A percentile compares a stretch with the other conserved stretches of the same genome.
These are phyloP conservation scores for Epichloe gansuensis DNA, from an alignment of 2,329 filamentous ascomycete species.

Conservation along the genomic window DNA sequence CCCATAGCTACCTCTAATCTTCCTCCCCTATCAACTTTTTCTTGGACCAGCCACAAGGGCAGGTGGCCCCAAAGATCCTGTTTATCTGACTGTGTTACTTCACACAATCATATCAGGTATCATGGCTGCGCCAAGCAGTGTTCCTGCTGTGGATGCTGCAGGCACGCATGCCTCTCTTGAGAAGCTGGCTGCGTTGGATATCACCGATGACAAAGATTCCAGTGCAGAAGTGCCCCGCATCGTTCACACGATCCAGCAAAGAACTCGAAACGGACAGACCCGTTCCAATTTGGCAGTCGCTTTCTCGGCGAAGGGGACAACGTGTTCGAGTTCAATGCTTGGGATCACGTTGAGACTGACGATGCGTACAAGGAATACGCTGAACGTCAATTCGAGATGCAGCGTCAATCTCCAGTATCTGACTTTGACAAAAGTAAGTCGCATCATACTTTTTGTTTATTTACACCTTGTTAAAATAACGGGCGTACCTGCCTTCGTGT, in stretches of 20 bases:
- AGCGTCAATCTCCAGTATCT: conserved; percentile 75
- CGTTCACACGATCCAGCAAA: conserved; percentile 58
- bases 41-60: not conserved
- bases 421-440: conserved; percentile 78
- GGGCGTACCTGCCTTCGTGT: conserved; percentile 20
- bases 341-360: conserved; percentile 96
- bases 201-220: conserved; percentile 4
- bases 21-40: not conserved
- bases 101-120: not conserved
- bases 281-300: conserved; percentile 91
- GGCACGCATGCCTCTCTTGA: conserved; percentile 11
- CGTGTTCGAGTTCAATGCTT: conserved; percentile 95
- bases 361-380: conserved; percentile 77
- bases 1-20: not conserved
- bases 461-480: not conserved
- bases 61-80: not conserved
- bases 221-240: conserved; percentile 36
- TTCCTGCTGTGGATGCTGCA: conserved; percentile 10
- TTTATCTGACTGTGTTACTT: not conserved
- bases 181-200: conserved; percentile 15
- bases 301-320: conserved; percentile 74
- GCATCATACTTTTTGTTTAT: not conserved
- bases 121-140: conserved; percentile 11
- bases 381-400: conserved; percentile 70
- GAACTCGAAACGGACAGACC: conserved; percentile 79